These are phyloP conservation scores for Dichomitus squalens DNA, from an alignment of 1,284 basidiomycete genomes.

Conservation along the genomic window DNA sequence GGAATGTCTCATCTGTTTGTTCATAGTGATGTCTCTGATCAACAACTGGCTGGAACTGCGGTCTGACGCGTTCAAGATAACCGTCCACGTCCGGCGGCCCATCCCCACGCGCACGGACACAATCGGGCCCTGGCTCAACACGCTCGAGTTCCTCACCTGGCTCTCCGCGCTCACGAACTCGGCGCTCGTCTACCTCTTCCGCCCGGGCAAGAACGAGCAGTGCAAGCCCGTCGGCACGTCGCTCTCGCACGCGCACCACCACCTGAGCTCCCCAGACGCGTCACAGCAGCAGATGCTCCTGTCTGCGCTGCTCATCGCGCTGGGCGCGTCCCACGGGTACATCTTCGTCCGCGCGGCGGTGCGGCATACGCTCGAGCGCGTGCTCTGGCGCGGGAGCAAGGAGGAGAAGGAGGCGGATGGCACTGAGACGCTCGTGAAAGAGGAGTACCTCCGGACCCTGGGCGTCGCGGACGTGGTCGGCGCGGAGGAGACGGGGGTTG, in stretches of 20 bases:
- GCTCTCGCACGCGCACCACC: slow-evolving; percentile 29
- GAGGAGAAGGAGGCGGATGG: slow-evolving; percentile 62
- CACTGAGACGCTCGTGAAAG: slow-evolving; percentile 65
- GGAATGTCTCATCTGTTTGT: neutral
- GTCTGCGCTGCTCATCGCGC: slow-evolving; percentile 73
- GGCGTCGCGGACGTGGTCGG: slow-evolving; percentile 32
- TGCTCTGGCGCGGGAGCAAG: slow-evolving; percentile 72
- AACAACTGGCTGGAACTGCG: slow-evolving; percentile 94
- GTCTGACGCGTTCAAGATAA: slow-evolving; percentile 95
- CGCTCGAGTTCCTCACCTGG: slow-evolving; percentile 88
- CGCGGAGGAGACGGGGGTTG: slow-evolving; percentile 24
- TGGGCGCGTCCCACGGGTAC: slow-evolving; percentile 83
- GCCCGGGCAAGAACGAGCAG: slow-evolving; percentile 26
- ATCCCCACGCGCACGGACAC: slow-evolving; percentile 86
- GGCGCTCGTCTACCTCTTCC: slow-evolving; percentile 86
- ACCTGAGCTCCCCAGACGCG: slow-evolving; percentile 23
- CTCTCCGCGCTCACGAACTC: slow-evolving; percentile 84
- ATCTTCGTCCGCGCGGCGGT: slow-evolving; percentile 67
- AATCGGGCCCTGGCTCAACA: slow-evolving; percentile 94
- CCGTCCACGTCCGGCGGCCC: slow-evolving; percentile 82
- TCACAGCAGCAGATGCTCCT: slow-evolving; percentile 57
- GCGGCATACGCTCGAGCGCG: slow-evolving; percentile 69
- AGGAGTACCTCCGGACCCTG: slow-evolving; percentile 55
- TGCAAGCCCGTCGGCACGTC: slow-evolving; percentile 32
- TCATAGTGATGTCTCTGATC: slow-evolving; percentile 66